Evolutionary conservation across 2,329 filamentous ascomycete species (phyloP), one percentile per base, ranked within the genome.

Genomic region (Diaporthe sp.): DNA sequence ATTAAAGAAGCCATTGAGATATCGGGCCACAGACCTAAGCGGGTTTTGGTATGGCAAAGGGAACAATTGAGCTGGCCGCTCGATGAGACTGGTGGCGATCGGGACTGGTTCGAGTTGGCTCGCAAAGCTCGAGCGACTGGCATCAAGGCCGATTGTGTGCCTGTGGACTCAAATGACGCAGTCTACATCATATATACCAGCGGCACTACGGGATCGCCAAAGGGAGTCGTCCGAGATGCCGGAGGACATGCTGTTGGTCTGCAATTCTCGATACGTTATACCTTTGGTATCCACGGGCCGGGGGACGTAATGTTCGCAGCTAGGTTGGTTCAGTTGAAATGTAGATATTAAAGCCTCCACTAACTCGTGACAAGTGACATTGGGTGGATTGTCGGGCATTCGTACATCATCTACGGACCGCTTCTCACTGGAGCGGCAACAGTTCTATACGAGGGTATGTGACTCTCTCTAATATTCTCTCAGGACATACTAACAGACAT

Each of bases 381-480:
- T 7, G 53, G 53, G 3, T 57, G 53, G 53, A 57, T 57, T 2
- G 53, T 57, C 28, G 53, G 53, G 4, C 53, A 57, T 12, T 57
- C 53, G 7, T 57, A 34, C 28, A 34, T 57, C 9, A 57, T 57
- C 53, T 57, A 57, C 17, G 53, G 53, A 12, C 53, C 53, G 17
- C 20, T 57, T 17, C 53, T 57, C 53, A 20, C 53, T 17, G 53
- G 53, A 31, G 53, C 53, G 17, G 53, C 53, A 22, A 57, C 31
- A 22, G 28, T 37, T 22, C 7, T 37, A n/a, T 58, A 58, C 12
- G 55, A 58, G 34, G 55, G 55, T 22, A 57, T 1, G 15, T 17
- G 17, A 22, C 8, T 0, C 53, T 1, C 53, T 22, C 17, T 5
- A 8, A 2, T 5, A 12, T 34, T 10, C 53, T 0, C 2, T 34